phyloP scores from a whole-genome alignment of 805 yeast species.

The Teunomyces tritomae region DNA sequence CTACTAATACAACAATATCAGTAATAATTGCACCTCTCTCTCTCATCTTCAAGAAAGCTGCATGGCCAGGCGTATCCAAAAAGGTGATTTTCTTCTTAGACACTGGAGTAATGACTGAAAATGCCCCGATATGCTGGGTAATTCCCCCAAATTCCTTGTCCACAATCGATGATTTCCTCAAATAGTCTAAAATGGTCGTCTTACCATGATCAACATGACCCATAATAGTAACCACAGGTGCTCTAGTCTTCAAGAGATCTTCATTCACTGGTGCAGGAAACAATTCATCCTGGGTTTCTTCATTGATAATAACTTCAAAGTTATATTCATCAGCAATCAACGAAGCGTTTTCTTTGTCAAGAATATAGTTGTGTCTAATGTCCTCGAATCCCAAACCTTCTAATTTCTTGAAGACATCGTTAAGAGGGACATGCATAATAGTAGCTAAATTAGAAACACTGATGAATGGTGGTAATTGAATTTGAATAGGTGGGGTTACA shows the following conservation, averaged over 20 bases:
- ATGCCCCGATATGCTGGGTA: constrained; percentile 97
- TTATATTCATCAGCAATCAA: constrained; percentile 89
- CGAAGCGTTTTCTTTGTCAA: constrained; percentile 83
- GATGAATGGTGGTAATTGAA: constrained; percentile 69
- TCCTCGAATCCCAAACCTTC: constrained; percentile 69
- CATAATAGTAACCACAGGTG: constrained; percentile 97
- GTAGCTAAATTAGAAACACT: constrained; percentile 79
- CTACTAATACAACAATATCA: constrained; percentile 87
- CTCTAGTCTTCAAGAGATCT: constrained; percentile 57
- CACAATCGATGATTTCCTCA: constrained; percentile 82
- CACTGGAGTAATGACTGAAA: constrained; percentile 75
- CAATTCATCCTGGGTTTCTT: constrained; percentile 59
- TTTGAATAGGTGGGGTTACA: constrained; percentile 20
- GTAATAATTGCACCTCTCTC: constrained; percentile 95
- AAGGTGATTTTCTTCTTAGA: constrained; percentile 80
- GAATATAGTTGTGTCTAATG: constrained; percentile 69
- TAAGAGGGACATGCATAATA: constrained; percentile 62
- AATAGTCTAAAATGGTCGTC: constrained; percentile 85
- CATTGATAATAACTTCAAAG: constrained; percentile 57
- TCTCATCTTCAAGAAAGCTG: constrained; percentile 94
- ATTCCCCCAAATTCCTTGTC: constrained; percentile 91
- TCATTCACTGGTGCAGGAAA: constrained; percentile 49
- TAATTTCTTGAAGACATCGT: constrained; percentile 56
- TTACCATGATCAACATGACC: constrained; percentile 99
- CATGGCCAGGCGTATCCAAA: constrained; percentile 97